These are phyloP conservation scores for Elaphomyces granulatus DNA, from an alignment of 495 filamentous ascomycete species.

Conservation along the genomic window DNA sequence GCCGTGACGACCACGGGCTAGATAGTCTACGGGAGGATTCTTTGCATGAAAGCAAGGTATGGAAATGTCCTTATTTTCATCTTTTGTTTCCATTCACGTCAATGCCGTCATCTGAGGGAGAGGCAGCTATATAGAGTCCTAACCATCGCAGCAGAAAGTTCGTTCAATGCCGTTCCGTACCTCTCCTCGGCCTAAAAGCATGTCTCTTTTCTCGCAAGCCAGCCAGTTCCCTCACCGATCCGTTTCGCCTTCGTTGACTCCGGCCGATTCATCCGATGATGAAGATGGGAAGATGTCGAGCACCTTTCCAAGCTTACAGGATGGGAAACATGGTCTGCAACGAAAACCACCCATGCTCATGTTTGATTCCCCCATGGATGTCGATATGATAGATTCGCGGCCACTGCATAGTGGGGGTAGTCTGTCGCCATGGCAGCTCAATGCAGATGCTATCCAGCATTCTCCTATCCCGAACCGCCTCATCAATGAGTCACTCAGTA, in stretches of 20 bases:
- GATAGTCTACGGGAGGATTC: too few species aligned
- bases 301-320: too few species aligned
- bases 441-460: constrained; percentile 25
- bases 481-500: constrained; percentile 19
- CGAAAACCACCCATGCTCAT: constrained; percentile 6
- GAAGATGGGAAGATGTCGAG: too few species aligned
- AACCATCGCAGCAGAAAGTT: constrained; percentile 15
- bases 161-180: constrained; percentile 24
- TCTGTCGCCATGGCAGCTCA: constrained; percentile 18
- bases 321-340: constrained; percentile 6
- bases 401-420: constrained; percentile 16
- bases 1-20: too few species aligned
- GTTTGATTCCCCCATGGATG: constrained; percentile 23
- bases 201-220: constrained; percentile 7
- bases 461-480: constrained; percentile 34
- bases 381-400: constrained; percentile 35
- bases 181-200: constrained; percentile 13
- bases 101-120: too few species aligned
- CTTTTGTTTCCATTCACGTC: too few species aligned
- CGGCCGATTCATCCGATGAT: constrained; percentile 30
- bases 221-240: constrained; percentile 8
- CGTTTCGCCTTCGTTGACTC: constrained; percentile 23
- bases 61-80: too few species aligned
- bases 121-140: too few species aligned
- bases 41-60: too few species aligned